These are phyloP conservation scores for Pseudocercospora crystallina DNA, from an alignment of 2,329 filamentous ascomycete species.

Conservation along the genomic window DNA sequence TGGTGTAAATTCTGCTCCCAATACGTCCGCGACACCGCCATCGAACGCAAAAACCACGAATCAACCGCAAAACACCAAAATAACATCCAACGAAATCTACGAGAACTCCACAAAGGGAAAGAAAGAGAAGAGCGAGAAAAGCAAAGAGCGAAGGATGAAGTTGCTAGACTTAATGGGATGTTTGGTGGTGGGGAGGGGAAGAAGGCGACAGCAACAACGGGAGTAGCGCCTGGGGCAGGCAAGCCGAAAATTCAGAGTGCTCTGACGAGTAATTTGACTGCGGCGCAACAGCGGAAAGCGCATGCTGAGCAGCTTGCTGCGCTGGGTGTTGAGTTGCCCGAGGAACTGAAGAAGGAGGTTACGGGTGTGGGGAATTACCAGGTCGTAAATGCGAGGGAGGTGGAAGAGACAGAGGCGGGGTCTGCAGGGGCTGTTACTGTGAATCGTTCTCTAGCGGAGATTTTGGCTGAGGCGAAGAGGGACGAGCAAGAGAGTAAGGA, in stretches of 20 bases:
- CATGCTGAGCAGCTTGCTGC: slow-evolving; percentile 87
- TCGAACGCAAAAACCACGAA: slow-evolving; percentile 65
- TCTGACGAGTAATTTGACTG: slow-evolving; percentile 40
- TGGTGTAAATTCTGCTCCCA: slow-evolving; percentile 97
- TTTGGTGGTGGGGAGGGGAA: slow-evolving; percentile 45
- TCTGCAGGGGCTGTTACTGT: slow-evolving; percentile 15
- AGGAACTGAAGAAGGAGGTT: slow-evolving; percentile 74
- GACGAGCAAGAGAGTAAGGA: slow-evolving; percentile 43
- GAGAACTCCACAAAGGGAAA: slow-evolving; percentile 81
- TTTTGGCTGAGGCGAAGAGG: slow-evolving; percentile 45
- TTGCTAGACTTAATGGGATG: slow-evolving; percentile 80
- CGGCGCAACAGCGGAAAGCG: slow-evolving; percentile 69
- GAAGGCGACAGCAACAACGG: slow-evolving; percentile 34
- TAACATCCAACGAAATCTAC: slow-evolving; percentile 87
- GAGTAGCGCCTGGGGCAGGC: slow-evolving; percentile 33
- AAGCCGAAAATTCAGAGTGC: slow-evolving; percentile 6
- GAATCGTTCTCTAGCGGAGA: slow-evolving; percentile 43
- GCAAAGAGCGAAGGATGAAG: slow-evolving; percentile 74
- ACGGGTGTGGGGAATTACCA: slow-evolving; percentile 90
- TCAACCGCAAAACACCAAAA: slow-evolving; percentile 37
- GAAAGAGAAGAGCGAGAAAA: slow-evolving; percentile 79
- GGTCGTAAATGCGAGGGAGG: slow-evolving; percentile 55
- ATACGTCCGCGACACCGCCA: slow-evolving; percentile 87
- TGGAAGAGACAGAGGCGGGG: slow-evolving; percentile 23
- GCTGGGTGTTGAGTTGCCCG: slow-evolving; percentile 81